A percentile compares a stretch with the other conserved stretches of the same genome.
Conservation (phyloP, 2,329 filamentous ascomycete species). For the Eutypella sp. region DNA sequence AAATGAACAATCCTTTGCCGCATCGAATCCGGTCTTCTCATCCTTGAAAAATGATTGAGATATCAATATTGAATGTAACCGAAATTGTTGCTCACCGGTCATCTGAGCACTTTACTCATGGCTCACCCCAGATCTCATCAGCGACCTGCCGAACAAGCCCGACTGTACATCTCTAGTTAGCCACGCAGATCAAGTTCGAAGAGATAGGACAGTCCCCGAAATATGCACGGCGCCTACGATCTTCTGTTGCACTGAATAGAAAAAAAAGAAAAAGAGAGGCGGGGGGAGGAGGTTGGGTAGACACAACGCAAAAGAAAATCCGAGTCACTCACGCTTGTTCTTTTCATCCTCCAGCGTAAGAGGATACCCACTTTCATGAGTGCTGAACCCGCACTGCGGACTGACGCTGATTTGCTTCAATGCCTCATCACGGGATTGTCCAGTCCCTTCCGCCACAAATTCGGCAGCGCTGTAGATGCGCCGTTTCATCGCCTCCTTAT, state of each 20-base stretch:
- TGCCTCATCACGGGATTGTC: conserved; percentile 60
- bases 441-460: conserved; percentile 63
- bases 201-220: background rate
- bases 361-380: conserved; percentile 68
- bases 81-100: too few relatives aligned
- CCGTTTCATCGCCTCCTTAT: conserved; percentile 58
- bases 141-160: conserved; percentile 66
- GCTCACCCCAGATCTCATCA: conserved; percentile 62
- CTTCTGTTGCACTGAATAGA: background rate
- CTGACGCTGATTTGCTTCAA: conserved; percentile 63
- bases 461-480: conserved; percentile 58
- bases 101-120: conserved; percentile 20
- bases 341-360: conserved; percentile 66
- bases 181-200: background rate
- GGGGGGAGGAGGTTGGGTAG: background rate
- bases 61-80: too few relatives aligned
- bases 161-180: conserved; percentile 27
- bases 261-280: background rate
- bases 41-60: too few relatives aligned
- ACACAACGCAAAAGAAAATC: background rate
- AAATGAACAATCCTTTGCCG: too few relatives aligned
- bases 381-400: conserved; percentile 71
- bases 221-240: background rate
- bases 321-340: conserved; percentile 46
- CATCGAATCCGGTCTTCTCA: too few relatives aligned